A percentile compares a stretch with the other conserved stretches of the same genome.
These are phyloP conservation scores for Antrodiella citrinella DNA, from an alignment of 768 basidiomycete genomes.

Conservation along the genomic window DNA sequence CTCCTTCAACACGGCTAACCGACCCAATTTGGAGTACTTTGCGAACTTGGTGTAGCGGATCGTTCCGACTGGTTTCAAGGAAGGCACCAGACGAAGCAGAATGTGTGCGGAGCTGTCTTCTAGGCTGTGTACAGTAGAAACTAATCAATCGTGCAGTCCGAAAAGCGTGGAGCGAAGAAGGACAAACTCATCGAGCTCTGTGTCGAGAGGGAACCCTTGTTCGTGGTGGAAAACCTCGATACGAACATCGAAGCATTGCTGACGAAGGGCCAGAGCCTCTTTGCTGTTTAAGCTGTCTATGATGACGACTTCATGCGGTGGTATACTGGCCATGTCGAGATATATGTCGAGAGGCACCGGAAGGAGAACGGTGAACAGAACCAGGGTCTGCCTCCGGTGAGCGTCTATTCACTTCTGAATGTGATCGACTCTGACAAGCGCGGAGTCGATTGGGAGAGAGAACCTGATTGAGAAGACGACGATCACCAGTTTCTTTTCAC, in stretches of 20 bases:
- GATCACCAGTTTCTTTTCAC: too few species aligned
- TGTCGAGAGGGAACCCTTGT: slow-evolving; percentile 66
- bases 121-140: too few species aligned
- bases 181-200: slow-evolving; percentile 66
- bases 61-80: slow-evolving; percentile 59
- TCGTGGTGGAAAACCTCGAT: slow-evolving; percentile 55
- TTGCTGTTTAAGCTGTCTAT: slow-evolving; percentile 28
- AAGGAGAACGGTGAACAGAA: too few species aligned
- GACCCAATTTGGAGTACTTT: slow-evolving; percentile 62
- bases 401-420: too few species aligned
- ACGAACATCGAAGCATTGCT: slow-evolving; percentile 61
- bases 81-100: slow-evolving; percentile 58
- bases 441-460: too few species aligned
- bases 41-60: slow-evolving; percentile 40
- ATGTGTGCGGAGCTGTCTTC: slow-evolving; percentile 65
- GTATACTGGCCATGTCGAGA: slow-evolving; percentile 14
- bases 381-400: too few species aligned
- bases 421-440: too few species aligned
- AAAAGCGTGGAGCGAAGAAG: slow-evolving; percentile 10
- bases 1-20: slow-evolving; percentile 59
- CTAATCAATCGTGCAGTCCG: slow-evolving; percentile 8
- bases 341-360: too few species aligned
- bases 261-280: slow-evolving; percentile 34
- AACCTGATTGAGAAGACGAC: too few species aligned
- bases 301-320: slow-evolving; percentile 52